phyloP scores from a whole-genome alignment of 306 rosid species.

The Acacia melanoxylon region DNA sequence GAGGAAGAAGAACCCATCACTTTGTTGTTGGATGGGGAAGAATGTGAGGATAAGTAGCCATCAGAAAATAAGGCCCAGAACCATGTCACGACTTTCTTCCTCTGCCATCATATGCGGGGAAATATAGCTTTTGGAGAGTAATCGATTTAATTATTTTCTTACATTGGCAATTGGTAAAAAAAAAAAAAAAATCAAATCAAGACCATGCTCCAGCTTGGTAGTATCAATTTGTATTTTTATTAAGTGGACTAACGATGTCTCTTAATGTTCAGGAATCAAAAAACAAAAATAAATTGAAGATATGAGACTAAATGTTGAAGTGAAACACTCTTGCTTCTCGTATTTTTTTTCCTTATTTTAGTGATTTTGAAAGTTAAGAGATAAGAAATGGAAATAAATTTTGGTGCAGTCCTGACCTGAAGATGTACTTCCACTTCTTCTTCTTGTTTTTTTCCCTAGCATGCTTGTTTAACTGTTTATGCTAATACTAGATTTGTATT shows the following conservation, averaged over 20 bases:
- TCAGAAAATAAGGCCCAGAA: slow-evolving; percentile 35
- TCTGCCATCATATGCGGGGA: slow-evolving; percentile 7
- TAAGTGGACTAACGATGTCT: not conserved
- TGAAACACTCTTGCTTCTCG: not conserved
- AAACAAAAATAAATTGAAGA: too few relatives aligned
- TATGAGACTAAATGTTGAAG: too few relatives aligned
- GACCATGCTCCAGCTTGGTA: not conserved
- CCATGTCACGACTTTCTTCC: slow-evolving; percentile 28
- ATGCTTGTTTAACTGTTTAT: not conserved
- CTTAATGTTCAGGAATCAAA: not conserved
- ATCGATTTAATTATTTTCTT: slow-evolving; percentile 1
- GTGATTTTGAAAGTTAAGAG: not conserved
- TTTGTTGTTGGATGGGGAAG: slow-evolving; percentile 39
- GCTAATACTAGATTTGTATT: not conserved
- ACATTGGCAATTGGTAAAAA: not conserved
- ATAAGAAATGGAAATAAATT: not conserved
- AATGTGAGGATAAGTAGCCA: slow-evolving; percentile 30
- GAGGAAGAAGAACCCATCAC: slow-evolving; percentile 39
- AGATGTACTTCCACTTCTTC: not conserved
- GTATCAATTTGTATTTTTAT: not conserved
- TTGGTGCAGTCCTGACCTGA: not conserved
- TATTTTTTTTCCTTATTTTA: not conserved
- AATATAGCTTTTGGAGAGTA: not conserved
- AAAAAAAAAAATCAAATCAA: not conserved
- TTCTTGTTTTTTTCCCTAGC: too few relatives aligned